Base-by-base conservation (phyloP, 2,329 filamentous ascomycete genomes). In the Teratosphaeria viscida region DNA sequence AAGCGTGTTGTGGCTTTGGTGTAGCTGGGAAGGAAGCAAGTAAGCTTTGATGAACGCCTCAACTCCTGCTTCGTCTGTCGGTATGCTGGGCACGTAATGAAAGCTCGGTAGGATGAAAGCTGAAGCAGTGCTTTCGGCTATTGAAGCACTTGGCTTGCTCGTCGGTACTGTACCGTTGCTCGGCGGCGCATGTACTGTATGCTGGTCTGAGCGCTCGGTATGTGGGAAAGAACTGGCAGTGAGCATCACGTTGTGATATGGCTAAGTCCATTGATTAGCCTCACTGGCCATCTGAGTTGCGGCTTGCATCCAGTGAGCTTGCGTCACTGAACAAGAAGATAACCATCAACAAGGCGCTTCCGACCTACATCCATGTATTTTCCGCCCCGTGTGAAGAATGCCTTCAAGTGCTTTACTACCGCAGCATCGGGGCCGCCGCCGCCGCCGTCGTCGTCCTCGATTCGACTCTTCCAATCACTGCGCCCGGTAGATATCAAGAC, bases 21-120 rank as follows among this genome's bases (percentile, higher is more conserved):
- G 84, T 16, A 90, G 79, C 63, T 78, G 79, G 27, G 77, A 76
- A 0, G 88, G 86, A 1, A 88, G 79, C 8, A 91, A 72, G 65
- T 84, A 89, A 1, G 83, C 87, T 69, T 84, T 83, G 23, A 86
- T 82, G 63, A 85, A 81, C 7, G 70, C 71, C 43, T 77, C 74
- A 47, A 81, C 78, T 12, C 61, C 85, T 77, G 61, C 81, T 79
- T 0, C 79, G 81, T 84, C 78, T 16, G 85, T 81, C 2, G 88
- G 85, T 52, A 95, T 82, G 59, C 82, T 83, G 0, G 87, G 85
- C 16, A 95, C 78, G 73, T 91, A 91, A 74, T 85, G 86, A 79
- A 96, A 96, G 71, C 84, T 85, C 2, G 92, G 92, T 35, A 96
- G 83, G 23, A 96, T 79, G 69, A 92, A 88, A 1, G 82, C 88